Evolutionary conservation across 495 filamentous ascomycete genomes (phyloP), one percentile per base, ranked within the genome.

Genomic region (Tirmania nivea): DNA sequence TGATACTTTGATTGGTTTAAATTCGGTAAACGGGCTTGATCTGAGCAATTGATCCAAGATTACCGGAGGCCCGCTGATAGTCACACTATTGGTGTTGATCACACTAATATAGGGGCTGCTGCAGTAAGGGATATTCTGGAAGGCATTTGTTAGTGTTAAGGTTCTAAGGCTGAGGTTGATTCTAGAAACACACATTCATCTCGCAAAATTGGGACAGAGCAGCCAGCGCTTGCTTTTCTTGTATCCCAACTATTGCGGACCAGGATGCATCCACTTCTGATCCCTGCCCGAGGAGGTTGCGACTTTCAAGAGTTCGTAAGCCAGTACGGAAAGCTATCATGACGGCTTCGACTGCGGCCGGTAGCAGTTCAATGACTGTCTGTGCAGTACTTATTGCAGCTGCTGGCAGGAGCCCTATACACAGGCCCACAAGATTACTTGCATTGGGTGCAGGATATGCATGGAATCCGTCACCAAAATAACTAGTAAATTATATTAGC

Each of bases 61-160:
- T 3, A 67, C 64, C 3, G 86, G 86, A 2, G 85, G 81, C n/a
- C 80, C 86, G 59, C 84, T 88, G 51, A 93, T 74, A 39, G 83
- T 81, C 45, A 90, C 64, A 48, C 77, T 78, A 65, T 73, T 81
- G 11, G 74, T 67, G 52, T 79, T 80, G 37, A 81, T 70, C 14
- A 84, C 83, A 63, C 82, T 87, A 50, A 89, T 69, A 63, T 87
- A 93, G 0, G 78, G 78, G 50, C 71, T 72, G 53, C 70, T 78
- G 20, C 79, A 75, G 39, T 67, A 67, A 10, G 81, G 73, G 45
- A 81, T 74, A 37, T 69, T 70, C 75, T 83, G 53, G 0, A 2
- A 31, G 25, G 25, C 25, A 1, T 5, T 8, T 20, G 52, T 62
- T 60, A 60, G 55, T 48, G 48, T n/a, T 1, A 3, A 52, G 25